Percentiles rank a stretch among this genome's conserved stretches.
These are phyloP conservation scores for Periconia sp. DNA, from an alignment of 2,329 filamentous ascomycete species.

Conservation along the genomic window DNA sequence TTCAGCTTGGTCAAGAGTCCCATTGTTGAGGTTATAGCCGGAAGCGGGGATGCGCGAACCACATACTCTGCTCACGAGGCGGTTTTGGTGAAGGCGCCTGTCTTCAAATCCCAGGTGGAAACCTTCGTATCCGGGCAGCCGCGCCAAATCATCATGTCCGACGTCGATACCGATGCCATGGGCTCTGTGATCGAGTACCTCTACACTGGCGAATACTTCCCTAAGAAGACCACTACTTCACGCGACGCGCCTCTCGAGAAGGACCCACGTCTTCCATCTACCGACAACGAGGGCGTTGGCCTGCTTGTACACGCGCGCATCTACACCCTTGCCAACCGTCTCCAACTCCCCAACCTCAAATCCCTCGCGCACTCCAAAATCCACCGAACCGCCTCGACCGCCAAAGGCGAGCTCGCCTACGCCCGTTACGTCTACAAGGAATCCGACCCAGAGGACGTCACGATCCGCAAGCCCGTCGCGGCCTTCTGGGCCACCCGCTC, in stretches of 20 bases:
- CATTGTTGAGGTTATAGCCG: conserved; percentile 50
- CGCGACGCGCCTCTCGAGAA: conserved; percentile 69
- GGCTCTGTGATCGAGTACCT: conserved; percentile 81
- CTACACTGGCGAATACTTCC: conserved; percentile 87
- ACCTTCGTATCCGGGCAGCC: conserved; percentile 64
- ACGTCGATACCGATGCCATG: conserved; percentile 71
- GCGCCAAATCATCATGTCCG: conserved; percentile 67
- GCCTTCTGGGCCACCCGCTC: conserved; percentile 84
- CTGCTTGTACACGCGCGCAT: conserved; percentile 86
- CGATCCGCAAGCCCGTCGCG: conserved; percentile 80
- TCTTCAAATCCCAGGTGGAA: conserved; percentile 66
- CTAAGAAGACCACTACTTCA: conserved; percentile 59
- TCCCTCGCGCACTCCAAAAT: conserved; percentile 84
- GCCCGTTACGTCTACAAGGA: conserved; percentile 87
- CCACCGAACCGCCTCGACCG: conserved; percentile 84
- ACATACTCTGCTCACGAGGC: conserved; percentile 78
- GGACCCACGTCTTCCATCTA: conserved; percentile 63
- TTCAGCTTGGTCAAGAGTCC: conserved; percentile 51
- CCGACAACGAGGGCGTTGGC: conserved; percentile 79
- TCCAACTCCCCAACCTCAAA: conserved; percentile 67
- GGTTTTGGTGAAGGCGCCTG: conserved; percentile 73
- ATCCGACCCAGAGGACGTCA: conserved; percentile 67
- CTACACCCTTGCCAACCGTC: conserved; percentile 84
- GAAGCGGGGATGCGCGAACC: conserved; percentile 58
- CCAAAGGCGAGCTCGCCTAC: conserved; percentile 87